Evolutionary conservation across 345 rosid genomes (phyloP), one percentile per base, ranked within the genome.

Genomic region (Litchi chinensis): DNA sequence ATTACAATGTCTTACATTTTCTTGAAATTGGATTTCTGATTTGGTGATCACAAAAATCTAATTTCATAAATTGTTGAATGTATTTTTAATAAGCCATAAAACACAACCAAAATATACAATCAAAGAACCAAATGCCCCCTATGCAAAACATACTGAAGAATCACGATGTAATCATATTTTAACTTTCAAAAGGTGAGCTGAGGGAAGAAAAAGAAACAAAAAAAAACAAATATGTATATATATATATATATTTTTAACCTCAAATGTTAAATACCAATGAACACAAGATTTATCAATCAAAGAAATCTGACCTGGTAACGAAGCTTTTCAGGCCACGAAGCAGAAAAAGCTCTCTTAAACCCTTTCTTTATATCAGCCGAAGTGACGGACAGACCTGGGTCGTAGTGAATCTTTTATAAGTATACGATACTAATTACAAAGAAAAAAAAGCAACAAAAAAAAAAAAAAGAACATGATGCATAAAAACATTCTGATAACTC

Each of bases 301-400:
- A 82, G 52, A 11, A 50, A 50, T 70, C 5, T 6, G 70, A 94
- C 98, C 95, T 93, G 91, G 81, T 93, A 93, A 74, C 98, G 97
- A 73, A 95, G 90, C 75, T 91, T 92, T 54, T 92, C 86, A 69
- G 97, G 93, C 94, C 95, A 95, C 8, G 93, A 86, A 74, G 95
- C 89, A 79, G 95, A 72, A 80, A 93, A 95, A 75, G 90, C 94
- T 85, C 95, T 87, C 86, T 83, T 93, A 79, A 93, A 95, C 68
- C 97, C 98, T 83, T 87, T 85, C 79, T 93, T 93, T 70, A 93
- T 92, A 43, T 93, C 97, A 74, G 90, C 82, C 43, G 98, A 79
- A 80, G 79, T 92, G 64, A 85, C 84, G 70, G 85, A 80, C 79
- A 95, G 79, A 81, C 97, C 98, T 95, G 84, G 37, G 76, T 40